Conservation (phyloP, 139 green algal genomes). For the Tetratostichococcus sp. region DNA sequence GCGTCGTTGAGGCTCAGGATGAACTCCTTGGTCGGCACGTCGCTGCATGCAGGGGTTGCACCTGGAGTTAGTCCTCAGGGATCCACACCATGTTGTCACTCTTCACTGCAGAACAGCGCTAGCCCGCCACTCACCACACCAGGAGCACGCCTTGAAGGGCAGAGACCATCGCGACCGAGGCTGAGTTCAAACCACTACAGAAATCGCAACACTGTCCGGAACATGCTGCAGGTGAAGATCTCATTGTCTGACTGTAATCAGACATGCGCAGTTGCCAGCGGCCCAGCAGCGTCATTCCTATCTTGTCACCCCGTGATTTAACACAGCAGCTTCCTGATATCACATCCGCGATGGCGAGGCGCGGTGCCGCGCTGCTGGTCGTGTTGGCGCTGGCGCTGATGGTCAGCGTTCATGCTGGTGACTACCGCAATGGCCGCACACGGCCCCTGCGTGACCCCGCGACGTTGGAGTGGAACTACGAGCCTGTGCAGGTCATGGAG, state of each 20-base stretch:
- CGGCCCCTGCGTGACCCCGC: not conserved
- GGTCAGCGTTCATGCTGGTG: not conserved
- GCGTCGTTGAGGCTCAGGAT: slow-evolving; percentile 39
- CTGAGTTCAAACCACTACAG: too few species aligned
- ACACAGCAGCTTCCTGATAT: too few species aligned
- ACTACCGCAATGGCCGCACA: not conserved
- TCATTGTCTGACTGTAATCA: too few species aligned
- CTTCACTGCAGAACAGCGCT: too few species aligned
- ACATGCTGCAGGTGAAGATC: too few species aligned
- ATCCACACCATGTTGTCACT: too few species aligned
- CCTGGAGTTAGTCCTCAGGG: not conserved
- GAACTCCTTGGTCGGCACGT: slow-evolving; percentile 43
- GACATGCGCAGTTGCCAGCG: too few species aligned
- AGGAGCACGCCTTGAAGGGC: slow-evolving; percentile 17
- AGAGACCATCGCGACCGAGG: slow-evolving; percentile 10
- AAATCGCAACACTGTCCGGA: too few species aligned
- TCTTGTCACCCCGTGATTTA: too few species aligned
- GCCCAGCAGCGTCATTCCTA: too few species aligned
- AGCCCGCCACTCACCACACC: slow-evolving; percentile 16
- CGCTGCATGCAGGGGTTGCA: slow-evolving; percentile 20
- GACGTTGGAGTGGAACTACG: not conserved
- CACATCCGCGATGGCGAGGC: too few species aligned
- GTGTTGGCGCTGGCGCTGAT: not conserved
- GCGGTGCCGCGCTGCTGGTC: not conserved
- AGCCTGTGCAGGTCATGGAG: not conserved